Percentiles rank a stretch among this genome's conserved stretches.
These are phyloP conservation scores for Aspergillus affinis DNA, from an alignment of 495 filamentous ascomycete species.

Conservation along the genomic window DNA sequence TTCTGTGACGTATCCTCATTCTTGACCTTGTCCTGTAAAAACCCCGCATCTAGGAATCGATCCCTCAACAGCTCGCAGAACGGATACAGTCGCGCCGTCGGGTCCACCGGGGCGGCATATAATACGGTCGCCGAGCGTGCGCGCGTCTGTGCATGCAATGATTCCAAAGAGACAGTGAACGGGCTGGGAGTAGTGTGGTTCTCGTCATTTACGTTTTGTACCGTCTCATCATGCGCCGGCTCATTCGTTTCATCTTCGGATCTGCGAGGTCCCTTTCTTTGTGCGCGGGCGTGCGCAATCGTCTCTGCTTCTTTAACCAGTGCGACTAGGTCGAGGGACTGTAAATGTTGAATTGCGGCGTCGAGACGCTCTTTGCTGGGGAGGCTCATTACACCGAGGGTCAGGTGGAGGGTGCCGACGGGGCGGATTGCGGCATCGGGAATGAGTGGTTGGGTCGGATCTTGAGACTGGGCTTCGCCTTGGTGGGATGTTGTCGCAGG, in stretches of 20 bases:
- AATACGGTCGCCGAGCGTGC: conserved; percentile 49
- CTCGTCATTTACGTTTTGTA: not conserved
- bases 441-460: conserved; percentile 28
- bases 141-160: conserved; percentile 34
- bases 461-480: conserved; percentile 17
- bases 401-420: conserved; percentile 78
- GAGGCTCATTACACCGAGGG: conserved; percentile 84
- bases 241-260: not conserved
- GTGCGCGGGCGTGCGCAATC: not conserved
- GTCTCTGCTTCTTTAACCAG: conserved; percentile 44
- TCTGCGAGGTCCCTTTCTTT: not conserved
- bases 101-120: conserved; percentile 57
- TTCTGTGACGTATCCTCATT: conserved; percentile 11
- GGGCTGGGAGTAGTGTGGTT: conserved; percentile 6
- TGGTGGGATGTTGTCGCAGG: conserved; percentile 18
- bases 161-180: conserved; percentile 39
- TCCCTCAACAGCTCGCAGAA: conserved; percentile 65
- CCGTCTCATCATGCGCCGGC: too few species aligned
- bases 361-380: conserved; percentile 53
- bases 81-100: conserved; percentile 49
- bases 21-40: conserved; percentile 55
- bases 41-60: conserved; percentile 59
- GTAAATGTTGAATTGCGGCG: conserved; percentile 56
- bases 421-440: conserved; percentile 70
- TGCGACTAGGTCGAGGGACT: conserved; percentile 48